Base-by-base conservation (phyloP, 768 basidiomycete species). In the Antrodiella citrinella region DNA sequence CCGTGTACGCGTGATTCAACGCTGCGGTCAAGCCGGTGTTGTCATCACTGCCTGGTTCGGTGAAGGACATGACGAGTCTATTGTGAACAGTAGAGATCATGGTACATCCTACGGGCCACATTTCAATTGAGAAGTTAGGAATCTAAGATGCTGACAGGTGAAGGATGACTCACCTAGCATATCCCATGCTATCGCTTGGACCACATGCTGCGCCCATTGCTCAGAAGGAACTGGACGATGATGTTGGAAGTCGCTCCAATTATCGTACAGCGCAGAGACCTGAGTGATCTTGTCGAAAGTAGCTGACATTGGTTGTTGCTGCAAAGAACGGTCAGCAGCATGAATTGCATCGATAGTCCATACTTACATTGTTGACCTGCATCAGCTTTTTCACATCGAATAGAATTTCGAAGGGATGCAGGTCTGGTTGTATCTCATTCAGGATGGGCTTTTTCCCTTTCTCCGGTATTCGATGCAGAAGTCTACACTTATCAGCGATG, bases 301-400 rank as follows among this genome's bases (percentile, higher is more conserved):
- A 19, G 79, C 77, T 23, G 72, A 75, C 22, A 89, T 59, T 20
- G 86, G 86, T 68, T 88, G 84, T 56, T 80, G 78, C 86, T 89
- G 50, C 24, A 25, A 43, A 19, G 48, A 12, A 30, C 25, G 38
- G 47, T 51, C 2, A 57, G 25, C 3, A 54, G 54, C 9, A 23
- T 23, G 22, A 50, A 18, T 39, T 42, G 21, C 42, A 3, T 26
- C 41, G 15, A 44, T 47, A 15, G 45, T 51, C 72, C 20, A 35
- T n/a, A n/a, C n/a, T n/a, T 61, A 86, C 86, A 62, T 79, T 77
- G 59, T 74, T 67, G 9, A 84, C 77, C 39, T 81, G 76, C 48
- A 89, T 65, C n/a, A 91, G 72, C 62, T 91, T 91, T 60, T 75
- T 74, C 11, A 86, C 80, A 61, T 91, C 90, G 58, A 75, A 83